Percentiles rank a stretch among this genome's conserved stretches.
phyloP scores from a whole-genome alignment of 2,329 filamentous ascomycete species.

The Herpotrichia juniperi region DNA sequence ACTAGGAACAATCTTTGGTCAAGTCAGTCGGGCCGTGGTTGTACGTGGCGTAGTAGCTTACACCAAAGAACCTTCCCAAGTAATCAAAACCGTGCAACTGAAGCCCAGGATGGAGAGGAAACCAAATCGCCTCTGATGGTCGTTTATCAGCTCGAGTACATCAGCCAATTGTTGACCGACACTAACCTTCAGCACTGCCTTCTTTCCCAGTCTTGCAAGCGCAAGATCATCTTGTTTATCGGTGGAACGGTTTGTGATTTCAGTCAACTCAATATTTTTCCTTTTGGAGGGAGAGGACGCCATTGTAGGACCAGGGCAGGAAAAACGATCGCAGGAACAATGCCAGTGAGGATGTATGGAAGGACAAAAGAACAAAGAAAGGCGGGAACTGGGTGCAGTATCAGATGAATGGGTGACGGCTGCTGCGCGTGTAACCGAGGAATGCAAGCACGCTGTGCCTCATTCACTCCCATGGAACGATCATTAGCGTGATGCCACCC shows the following conservation, averaged over 20 bases:
- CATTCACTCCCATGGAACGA: too few species aligned
- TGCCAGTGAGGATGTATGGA: too few species aligned
- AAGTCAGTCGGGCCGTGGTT: slow-evolving; percentile 8
- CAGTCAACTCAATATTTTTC: background rate
- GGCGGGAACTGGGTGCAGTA: too few species aligned
- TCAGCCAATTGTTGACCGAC: too few species aligned
- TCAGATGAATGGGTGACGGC: too few species aligned
- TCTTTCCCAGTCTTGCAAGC: slow-evolving; percentile 2
- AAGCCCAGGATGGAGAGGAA: slow-evolving; percentile 34
- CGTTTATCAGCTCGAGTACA: background rate
- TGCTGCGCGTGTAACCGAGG: too few species aligned
- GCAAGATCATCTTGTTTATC: background rate
- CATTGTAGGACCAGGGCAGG: too few species aligned
- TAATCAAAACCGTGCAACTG: slow-evolving; percentile 34
- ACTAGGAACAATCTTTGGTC: slow-evolving; percentile 22
- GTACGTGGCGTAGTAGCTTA: slow-evolving; percentile 8
- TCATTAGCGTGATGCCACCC: too few species aligned
- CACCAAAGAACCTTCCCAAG: slow-evolving; percentile 35
- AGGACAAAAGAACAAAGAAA: too few species aligned
- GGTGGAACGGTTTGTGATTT: background rate
- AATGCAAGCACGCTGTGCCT: too few species aligned
- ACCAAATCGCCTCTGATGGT: slow-evolving; percentile 28
- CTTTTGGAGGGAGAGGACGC: background rate
- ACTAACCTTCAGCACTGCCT: background rate
- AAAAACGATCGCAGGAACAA: too few species aligned